Evolutionary conservation across 306 rosid genomes (phyloP), one percentile per base, ranked within the genome.

Genomic region (Abrus precatorius): DNA sequence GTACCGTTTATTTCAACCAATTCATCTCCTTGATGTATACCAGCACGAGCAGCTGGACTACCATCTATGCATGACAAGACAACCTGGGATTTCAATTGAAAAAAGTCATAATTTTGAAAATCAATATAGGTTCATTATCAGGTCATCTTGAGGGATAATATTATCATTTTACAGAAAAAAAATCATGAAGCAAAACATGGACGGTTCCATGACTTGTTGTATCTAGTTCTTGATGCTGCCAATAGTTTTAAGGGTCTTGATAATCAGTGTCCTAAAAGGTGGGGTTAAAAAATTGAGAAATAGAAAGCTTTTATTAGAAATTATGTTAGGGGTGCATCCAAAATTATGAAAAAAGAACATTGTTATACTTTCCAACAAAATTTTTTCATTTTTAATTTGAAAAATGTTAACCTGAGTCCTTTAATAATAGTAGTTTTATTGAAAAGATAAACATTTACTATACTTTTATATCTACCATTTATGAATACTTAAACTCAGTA

Each of bases 21-120:
- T 86, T 95, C 92, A 78, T 95, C 99, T 86, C 99, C 99, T 77
- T 91, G 89, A 70, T 85, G 99, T 81, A 95, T 85, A 72, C 98
- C 98, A 68, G 98, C 95, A 53, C 99, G 97, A 78, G 95, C 92
- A 83, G 98, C 99, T 5, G 99, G 99, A 86, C 99, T 74, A 32
- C 91, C 94, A 63, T 95, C 97, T 63, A 95, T 71, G 79, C 91
- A 88, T 38, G 99, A 95, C 86, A 95, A 82, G 76, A 95, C 96
- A 69, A 93, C 92, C 98, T 95, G 93, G 80, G 65, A 74, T 76
- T 48, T 81, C 63, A 78, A 65, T 36, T 45, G 2, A 69, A 47
- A 43, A 55, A 32, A 40, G 77, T 32, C 48, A 67, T 45, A 54
- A 72, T 27, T 40, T 5, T n/a, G 7, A 55, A 28, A 28, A 13